Base-by-base conservation (phyloP, 139 green algal species). In the Protoeuglena noctilucae region DNA sequence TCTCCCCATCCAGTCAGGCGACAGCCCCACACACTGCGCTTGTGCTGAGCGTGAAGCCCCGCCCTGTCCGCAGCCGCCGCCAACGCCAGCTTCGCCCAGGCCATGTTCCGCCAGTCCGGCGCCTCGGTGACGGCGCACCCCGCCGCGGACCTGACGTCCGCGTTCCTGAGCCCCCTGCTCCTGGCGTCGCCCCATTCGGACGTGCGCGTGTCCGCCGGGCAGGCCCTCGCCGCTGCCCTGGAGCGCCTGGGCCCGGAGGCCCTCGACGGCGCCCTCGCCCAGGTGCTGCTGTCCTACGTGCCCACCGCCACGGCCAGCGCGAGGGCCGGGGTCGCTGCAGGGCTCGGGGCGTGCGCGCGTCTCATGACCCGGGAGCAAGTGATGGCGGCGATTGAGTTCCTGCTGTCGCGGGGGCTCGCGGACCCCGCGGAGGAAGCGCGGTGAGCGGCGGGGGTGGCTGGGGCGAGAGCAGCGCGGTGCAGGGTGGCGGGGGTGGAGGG, bases 341-440 rank as follows among this genome's bases (percentile, higher is more conserved):
- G 74, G 5, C 72, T 96, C 9, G 40, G 60, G 22, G 67, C 68
- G 6, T 48, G 76, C 22, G 74, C 78, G 0, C 30, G 54, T 1
- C 48, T 65, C 31, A 61, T 94, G 40, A 57, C 48, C 3, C 28
- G 60, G 1, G 61, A 29, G 4, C 60, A 91, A 29, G 71, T 93
- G 21, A 50, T 60, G 24, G 4, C 46, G 0, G 67, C 74, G 1
- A 63, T 93, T 18, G 78, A 89, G 34, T 94, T 95, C 63, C 72
- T 96, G 30, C 72, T 96, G 26, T 58, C 56, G 1, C 63, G 59
- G 22, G 85, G 84, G 3, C 76, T 96, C 56, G 72, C 74, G 0
- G 85, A 95, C 57, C 24, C 46, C 1, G 69, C 83, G 19, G 54
- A 64, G 16, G 48, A 51, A 14, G 77, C 90, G 24, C 61, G 84